phyloP scores from a whole-genome alignment of 1,284 basidiomycete species.

The Neotropicomus parvogracilis region DNA sequence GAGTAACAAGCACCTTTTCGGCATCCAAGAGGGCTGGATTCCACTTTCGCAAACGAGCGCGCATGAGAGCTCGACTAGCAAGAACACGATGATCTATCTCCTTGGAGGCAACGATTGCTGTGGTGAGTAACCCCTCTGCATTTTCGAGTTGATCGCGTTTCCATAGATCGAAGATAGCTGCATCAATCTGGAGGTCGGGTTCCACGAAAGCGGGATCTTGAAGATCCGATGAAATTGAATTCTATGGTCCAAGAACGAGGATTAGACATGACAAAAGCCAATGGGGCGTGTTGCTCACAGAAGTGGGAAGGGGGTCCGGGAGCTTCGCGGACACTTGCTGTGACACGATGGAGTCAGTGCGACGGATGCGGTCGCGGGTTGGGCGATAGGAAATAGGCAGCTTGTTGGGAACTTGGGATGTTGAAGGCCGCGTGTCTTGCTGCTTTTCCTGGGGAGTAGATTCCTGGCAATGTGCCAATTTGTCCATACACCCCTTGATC shows the following conservation, averaged over 20 bases:
- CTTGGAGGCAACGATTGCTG: background rate
- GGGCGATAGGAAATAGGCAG: too few species aligned
- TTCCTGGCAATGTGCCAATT: too few species aligned
- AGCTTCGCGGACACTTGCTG: background rate
- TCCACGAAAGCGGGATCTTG: background rate
- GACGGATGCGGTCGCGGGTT: too few species aligned
- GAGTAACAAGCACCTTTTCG: background rate
- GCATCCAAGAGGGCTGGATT: background rate
- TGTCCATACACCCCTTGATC: too few species aligned
- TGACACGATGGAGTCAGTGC: background rate
- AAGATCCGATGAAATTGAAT: background rate
- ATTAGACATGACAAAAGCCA: background rate
- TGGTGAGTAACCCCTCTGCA: background rate
- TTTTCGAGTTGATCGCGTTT: background rate
- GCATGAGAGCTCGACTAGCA: background rate
- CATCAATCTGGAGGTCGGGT: background rate
- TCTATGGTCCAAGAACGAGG: background rate
- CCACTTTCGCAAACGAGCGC: background rate
- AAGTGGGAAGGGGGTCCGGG: background rate
- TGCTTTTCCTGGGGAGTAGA: too few species aligned
- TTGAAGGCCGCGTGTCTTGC: background rate
- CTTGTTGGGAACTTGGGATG: too few species aligned
- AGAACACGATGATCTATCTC: background rate
- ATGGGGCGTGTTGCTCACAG: background rate
- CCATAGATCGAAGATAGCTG: background rate